Conservation (phyloP, 129 eudicot genomes). For the Lactuca sativa region DNA sequence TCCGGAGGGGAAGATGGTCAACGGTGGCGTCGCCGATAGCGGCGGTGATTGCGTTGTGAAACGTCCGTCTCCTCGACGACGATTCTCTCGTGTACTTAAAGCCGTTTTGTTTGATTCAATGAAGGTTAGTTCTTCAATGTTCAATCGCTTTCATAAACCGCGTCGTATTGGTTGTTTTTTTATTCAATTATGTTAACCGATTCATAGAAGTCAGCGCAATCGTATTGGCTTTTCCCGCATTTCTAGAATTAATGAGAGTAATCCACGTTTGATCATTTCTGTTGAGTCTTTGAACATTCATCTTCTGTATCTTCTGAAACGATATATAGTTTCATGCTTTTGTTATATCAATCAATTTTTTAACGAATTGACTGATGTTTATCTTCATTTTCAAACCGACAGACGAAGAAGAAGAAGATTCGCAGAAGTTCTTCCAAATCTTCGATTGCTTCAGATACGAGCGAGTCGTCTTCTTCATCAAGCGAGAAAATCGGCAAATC, state of each 20-base stretch:
- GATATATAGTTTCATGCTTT: neutral
- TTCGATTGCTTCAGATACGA: conserved; percentile 17
- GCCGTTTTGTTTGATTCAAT: conserved; percentile 35
- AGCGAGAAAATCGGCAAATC: conserved; percentile 9
- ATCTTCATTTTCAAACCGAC: neutral
- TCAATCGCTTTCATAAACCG: neutral
- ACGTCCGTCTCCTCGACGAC: conserved; percentile 23
- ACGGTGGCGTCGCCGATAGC: conserved; percentile 5
- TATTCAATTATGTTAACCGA: neutral
- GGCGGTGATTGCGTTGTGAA: neutral
- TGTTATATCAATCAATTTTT: neutral
- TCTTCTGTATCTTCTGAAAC: neutral
- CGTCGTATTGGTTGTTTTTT: neutral
- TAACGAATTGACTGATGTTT: neutral
- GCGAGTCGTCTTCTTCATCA: conserved; percentile 13
- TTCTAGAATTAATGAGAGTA: neutral
- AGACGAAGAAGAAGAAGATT: conserved; percentile 41
- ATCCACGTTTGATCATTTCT: neutral
- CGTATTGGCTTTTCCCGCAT: neutral
- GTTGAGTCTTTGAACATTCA: neutral
- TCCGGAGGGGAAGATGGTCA: conserved; percentile 22
- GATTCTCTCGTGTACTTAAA: conserved; percentile 37
- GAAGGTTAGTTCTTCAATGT: conserved; percentile 29
- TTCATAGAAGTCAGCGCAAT: neutral
- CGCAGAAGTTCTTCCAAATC: conserved; percentile 32